Conservation (phyloP, 768 basidiomycete genomes). For the Pleurotus tuoliensis region DNA sequence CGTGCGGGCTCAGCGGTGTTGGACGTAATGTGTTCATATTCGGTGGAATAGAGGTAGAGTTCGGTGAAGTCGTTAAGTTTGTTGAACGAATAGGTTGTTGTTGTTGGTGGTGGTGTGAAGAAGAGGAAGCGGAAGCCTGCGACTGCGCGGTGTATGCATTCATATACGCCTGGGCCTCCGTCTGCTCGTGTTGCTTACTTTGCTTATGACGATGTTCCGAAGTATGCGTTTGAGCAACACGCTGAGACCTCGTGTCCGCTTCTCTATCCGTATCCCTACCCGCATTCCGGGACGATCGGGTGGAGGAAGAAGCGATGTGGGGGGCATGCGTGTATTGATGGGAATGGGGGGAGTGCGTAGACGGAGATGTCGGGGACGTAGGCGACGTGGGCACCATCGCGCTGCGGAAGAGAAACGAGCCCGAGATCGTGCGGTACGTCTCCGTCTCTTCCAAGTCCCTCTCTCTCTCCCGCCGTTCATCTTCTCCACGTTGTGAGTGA, state of each 20-base stretch:
- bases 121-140: too few relatives aligned
- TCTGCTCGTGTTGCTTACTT: too few relatives aligned
- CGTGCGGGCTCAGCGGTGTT: constrained; percentile 39
- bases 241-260: too few relatives aligned
- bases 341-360: background rate
- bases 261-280: too few relatives aligned
- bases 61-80: background rate
- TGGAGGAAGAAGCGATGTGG: background rate
- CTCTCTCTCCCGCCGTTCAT: background rate
- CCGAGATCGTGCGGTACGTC: constrained; percentile 11
- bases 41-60: background rate
- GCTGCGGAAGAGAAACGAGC: constrained; percentile 29
- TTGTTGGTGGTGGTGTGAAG: too few relatives aligned
- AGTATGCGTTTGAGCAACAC: too few relatives aligned
- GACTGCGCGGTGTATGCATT: too few relatives aligned
- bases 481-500: background rate
- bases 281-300: background rate
- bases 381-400: constrained; percentile 9
- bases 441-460: too few relatives aligned
- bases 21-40: background rate
- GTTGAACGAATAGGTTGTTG: background rate
- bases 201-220: too few relatives aligned
- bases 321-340: background rate
- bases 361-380: background rate
- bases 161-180: too few relatives aligned